These are phyloP conservation scores for Dictyostelium intermedium DNA, from an alignment of 78 protist species.

Conservation along the genomic window DNA sequence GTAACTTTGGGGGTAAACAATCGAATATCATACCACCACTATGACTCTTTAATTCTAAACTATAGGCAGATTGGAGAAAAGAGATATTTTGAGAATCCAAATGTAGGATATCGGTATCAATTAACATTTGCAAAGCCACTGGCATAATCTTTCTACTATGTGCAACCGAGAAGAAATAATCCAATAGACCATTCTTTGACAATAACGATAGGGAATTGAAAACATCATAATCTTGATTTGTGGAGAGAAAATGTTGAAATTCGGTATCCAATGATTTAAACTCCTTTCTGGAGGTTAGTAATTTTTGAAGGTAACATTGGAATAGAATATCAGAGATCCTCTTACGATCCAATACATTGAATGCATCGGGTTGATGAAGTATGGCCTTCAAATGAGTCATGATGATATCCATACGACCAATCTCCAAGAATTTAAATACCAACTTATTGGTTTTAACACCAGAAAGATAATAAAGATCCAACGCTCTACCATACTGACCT, in stretches of 20 bases:
- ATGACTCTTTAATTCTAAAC: slow-evolving; percentile 56
- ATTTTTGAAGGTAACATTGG: slow-evolving; percentile 65
- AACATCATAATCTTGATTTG: slow-evolving; percentile 63
- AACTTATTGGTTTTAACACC: slow-evolving; percentile 75
- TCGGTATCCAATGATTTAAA: slow-evolving; percentile 55
- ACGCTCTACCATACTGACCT: slow-evolving; percentile 82
- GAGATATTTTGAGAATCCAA: slow-evolving; percentile 59
- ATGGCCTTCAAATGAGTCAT: slow-evolving; percentile 78
- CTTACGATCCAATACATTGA: slow-evolving; percentile 49
- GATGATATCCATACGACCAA: slow-evolving; percentile 82
- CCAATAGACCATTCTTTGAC: slow-evolving; percentile 46
- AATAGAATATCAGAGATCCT: slow-evolving; percentile 58
- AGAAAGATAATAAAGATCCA: slow-evolving; percentile 71
- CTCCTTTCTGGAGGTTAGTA: slow-evolving; percentile 48
- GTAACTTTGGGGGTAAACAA: slow-evolving; percentile 70
- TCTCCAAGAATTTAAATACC: slow-evolving; percentile 75
- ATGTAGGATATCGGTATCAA: slow-evolving; percentile 49
- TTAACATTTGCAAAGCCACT: slow-evolving; percentile 14
- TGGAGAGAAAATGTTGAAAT: slow-evolving; percentile 57
- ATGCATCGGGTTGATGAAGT: slow-evolving; percentile 76
- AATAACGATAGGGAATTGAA: slow-evolving; percentile 3
- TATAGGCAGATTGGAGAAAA: slow-evolving; percentile 42
- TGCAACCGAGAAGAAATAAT: slow-evolving; percentile 74
- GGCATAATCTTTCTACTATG: slow-evolving; percentile 64
- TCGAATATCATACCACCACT: slow-evolving; percentile 70